These are phyloP conservation scores for Astrothelium macrocarpum DNA, from an alignment of 495 filamentous ascomycete genomes.

Conservation along the genomic window DNA sequence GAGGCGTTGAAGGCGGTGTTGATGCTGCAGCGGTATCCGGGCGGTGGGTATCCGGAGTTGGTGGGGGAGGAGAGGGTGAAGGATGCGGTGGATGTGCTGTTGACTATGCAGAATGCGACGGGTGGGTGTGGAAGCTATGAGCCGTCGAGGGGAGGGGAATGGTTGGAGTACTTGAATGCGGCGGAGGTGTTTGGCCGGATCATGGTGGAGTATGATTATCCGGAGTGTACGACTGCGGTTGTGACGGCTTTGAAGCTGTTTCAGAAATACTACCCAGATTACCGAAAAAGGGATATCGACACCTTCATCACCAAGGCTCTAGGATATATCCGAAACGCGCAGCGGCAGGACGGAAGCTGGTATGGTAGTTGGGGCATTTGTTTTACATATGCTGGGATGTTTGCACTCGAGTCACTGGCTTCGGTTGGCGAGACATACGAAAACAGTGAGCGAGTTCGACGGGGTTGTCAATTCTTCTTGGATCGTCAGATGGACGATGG, in stretches of 20 bases:
- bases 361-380: conserved; percentile 97
- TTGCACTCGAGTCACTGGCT: conserved; percentile 77
- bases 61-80: conserved; percentile 66
- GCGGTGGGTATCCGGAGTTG: conserved; percentile 53
- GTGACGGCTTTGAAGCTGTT: conserved; percentile 85
- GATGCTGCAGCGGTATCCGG: conserved; percentile 67
- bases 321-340: conserved; percentile 67
- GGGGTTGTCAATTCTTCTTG: conserved; percentile 77
- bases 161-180: conserved; percentile 78
- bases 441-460: conserved; percentile 58
- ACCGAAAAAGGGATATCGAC: conserved; percentile 66
- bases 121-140: conserved; percentile 92
- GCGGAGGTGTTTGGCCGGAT: conserved; percentile 95
- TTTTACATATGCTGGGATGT: conserved; percentile 94
- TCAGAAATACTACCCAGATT: conserved; percentile 66
- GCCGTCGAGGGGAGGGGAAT: conserved; percentile 61
- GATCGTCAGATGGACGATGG: conserved; percentile 76
- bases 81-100: conserved; percentile 79
- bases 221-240: conserved; percentile 92
- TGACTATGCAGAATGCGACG: conserved; percentile 83
- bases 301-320: conserved; percentile 61
- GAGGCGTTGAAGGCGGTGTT: conserved; percentile 84
- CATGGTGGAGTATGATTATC: conserved; percentile 97
- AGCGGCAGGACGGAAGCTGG: conserved; percentile 81
- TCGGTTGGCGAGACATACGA: conserved; percentile 72